phyloP scores from a whole-genome alignment of 2,329 filamentous ascomycete species.

The Sporothrix pallida region DNA sequence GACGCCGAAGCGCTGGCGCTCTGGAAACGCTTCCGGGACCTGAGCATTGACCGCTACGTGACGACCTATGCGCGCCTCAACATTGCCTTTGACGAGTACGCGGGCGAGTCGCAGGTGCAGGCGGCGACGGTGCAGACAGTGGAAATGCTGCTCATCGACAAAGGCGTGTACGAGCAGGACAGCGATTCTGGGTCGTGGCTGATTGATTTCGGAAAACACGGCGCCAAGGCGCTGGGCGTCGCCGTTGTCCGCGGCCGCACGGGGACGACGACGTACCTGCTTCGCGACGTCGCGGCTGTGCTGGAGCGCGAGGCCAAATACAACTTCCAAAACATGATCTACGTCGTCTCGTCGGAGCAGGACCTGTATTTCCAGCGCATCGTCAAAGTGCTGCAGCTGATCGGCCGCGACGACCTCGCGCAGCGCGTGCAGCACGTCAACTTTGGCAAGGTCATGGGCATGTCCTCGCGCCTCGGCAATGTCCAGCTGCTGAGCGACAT shows the following conservation, averaged over 20 bases:
- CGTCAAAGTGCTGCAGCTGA: conserved; percentile 76
- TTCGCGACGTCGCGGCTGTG: conserved; percentile 77
- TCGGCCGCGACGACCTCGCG: conserved; percentile 71
- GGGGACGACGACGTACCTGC: conserved; percentile 77
- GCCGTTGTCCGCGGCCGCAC: conserved; percentile 67
- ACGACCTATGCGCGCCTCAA: conserved; percentile 72
- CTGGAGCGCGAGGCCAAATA: conserved; percentile 67
- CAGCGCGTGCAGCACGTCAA: conserved; percentile 73
- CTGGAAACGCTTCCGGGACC: conserved; percentile 70
- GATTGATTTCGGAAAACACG: conserved; percentile 71
- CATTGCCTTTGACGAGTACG: conserved; percentile 74
- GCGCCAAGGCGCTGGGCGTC: conserved; percentile 59
- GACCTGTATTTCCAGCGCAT: conserved; percentile 75
- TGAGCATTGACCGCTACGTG: conserved; percentile 70
- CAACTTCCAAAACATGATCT: conserved; percentile 79
- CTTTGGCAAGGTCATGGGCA: conserved; percentile 73
- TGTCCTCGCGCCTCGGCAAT: conserved; percentile 73
- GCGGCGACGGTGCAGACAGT: conserved; percentile 69
- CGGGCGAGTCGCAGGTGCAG: conserved; percentile 76
- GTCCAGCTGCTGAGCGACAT: conserved; percentile 78
- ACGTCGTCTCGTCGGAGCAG: conserved; percentile 75
- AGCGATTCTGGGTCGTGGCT: conserved; percentile 63
- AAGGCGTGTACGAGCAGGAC: conserved; percentile 71
- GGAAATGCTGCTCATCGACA: conserved; percentile 66
- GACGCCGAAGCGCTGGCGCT: conserved; percentile 64